Evolutionary conservation across 352 stramenopile species (phyloP).

Genomic region (Phytophthora chlamydospora): DNA sequence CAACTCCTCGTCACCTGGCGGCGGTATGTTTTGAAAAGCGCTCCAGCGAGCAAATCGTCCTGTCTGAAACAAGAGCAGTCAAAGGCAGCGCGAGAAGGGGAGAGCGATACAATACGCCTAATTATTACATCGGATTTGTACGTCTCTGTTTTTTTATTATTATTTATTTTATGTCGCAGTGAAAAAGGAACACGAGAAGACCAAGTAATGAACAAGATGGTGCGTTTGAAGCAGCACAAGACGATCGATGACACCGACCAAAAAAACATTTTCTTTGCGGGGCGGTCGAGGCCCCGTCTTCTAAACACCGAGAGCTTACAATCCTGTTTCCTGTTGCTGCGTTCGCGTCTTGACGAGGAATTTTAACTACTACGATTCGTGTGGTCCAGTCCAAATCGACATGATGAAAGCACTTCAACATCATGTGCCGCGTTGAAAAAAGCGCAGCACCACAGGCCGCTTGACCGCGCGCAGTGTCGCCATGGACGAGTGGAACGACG

Average conservation of each 20-base stretch:
- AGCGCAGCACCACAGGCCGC: constrained; percentile 82
- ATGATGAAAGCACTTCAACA: constrained; percentile 21
- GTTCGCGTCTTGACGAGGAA: constrained; percentile 18
- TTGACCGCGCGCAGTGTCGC: constrained; percentile 81
- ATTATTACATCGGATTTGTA: constrained; percentile 44
- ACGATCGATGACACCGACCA: constrained; percentile 36
- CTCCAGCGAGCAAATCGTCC: neutral
- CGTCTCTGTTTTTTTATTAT: neutral
- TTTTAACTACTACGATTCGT: constrained; percentile 39
- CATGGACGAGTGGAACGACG: constrained; percentile 88
- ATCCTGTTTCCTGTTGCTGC: constrained; percentile 36
- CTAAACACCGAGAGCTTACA: constrained; percentile 46
- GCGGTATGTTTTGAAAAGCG: constrained; percentile 57
- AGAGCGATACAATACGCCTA: constrained; percentile 37
- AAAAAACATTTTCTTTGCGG: constrained; percentile 39
- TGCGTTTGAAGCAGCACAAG: constrained; percentile 6
- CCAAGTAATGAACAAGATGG: constrained; percentile 7
- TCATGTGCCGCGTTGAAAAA: constrained; percentile 58
- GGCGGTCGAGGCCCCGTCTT: constrained; percentile 38
- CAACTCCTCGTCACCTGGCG: constrained; percentile 59
- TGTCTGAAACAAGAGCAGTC: constrained; percentile 1
- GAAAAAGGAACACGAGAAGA: constrained; percentile 2
- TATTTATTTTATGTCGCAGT: neutral
- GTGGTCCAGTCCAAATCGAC: constrained; percentile 8
- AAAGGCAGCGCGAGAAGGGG: constrained; percentile 9